Evolutionary conservation across 441 rosid genomes (phyloP), one percentile per base, ranked within the genome.

Genomic region (Flueggea neowawraea): DNA sequence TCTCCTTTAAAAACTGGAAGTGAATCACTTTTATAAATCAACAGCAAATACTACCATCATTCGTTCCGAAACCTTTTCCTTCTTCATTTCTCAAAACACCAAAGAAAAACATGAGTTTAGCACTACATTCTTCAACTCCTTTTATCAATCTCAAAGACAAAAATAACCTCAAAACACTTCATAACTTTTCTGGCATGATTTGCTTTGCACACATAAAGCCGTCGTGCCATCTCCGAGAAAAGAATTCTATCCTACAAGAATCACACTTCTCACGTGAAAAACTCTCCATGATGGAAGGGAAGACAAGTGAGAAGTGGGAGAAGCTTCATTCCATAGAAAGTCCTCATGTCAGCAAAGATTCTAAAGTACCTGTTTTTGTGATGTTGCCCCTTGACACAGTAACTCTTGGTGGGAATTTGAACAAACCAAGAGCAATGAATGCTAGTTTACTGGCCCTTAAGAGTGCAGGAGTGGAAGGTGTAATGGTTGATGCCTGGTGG

Each of bases 401-500:
- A 32, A 76, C 87, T 8, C 61, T 66, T 31, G 88, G 84, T 7
- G 98, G 97, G 14, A 74, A 75, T 55, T 64, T 94, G 83, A 89
- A 82, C 73, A 94, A 82, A 83, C 92, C 95, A 13, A 68, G 89
- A 67, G 97, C 97, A 11, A 84, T 94, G 94, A 87, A 86, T 52
- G 94, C 89, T 17, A 89, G 97, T 55, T 75, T 94, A 75, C 82
- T 90, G 96, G 99, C 99, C 65, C 72, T 94, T 36, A 94, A 87
- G 83, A 87, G 91, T 51, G 96, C 95, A 12, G 99, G 99, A 28
- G 89, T 80, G 10, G 96, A 87, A 75, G 99, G 97, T 63, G 94
- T 90, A 0, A 94, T 94, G 99, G 97, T 90, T 60, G 99, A 94
- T 76, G 95, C 84, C 33, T 94, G 97, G 97, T 94, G 99, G 99